Percentiles rank a stretch among this genome's conserved stretches.
phyloP scores from a whole-genome alignment of 1,139 yeast genomes.

The Candida sp. region DNA sequence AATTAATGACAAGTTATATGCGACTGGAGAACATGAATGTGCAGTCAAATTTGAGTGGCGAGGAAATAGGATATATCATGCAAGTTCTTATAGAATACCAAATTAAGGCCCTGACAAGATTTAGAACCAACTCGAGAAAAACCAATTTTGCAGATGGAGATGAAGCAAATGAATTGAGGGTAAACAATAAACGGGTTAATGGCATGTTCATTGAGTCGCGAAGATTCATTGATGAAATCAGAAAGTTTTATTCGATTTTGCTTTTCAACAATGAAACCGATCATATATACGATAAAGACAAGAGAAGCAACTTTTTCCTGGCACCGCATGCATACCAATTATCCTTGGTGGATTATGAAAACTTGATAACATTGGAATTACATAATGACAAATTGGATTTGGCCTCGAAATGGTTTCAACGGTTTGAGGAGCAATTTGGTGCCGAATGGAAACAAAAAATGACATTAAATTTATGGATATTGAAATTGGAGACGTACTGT shows the following conservation, averaged over 20 bases:
- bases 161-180: background rate
- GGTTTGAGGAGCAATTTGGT: conserved; percentile 23
- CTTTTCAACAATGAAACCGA: conserved; percentile 16
- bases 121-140: background rate
- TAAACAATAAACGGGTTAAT: background rate
- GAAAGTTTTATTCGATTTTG: conserved; percentile 26
- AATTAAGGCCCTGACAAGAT: conserved; percentile 8
- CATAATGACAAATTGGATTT: conserved; percentile 34
- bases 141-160: background rate
- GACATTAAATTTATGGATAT: conserved; percentile 33
- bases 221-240: conserved; percentile 16
- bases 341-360: conserved; percentile 33
- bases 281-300: conserved; percentile 18
- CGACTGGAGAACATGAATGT: conserved; percentile 5
- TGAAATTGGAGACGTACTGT: conserved; percentile 28
- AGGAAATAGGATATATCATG: conserved; percentile 24
- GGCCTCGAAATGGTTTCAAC: conserved; percentile 38
- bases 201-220: background rate
- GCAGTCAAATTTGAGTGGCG: conserved; percentile 12
- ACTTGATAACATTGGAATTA: conserved; percentile 33
- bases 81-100: conserved; percentile 21
- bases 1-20: conserved; percentile 19
- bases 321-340: conserved; percentile 16
- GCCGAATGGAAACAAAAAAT: conserved; percentile 14
- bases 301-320: conserved; percentile 17